Conservation (phyloP, 805 yeast genomes). For the Hanseniaspora vineae region DNA sequence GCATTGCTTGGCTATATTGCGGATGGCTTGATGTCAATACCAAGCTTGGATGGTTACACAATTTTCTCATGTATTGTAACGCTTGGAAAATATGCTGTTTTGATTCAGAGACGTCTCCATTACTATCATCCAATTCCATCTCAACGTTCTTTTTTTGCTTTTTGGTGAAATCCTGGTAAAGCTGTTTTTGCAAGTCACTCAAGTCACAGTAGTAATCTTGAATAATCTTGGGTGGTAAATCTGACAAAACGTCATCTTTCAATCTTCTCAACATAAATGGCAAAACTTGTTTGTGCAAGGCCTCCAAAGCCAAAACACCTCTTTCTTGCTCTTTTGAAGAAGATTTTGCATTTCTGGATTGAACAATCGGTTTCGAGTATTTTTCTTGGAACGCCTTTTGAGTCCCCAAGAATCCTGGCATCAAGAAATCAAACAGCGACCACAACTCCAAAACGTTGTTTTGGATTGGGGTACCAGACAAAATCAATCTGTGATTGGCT, state of each 20-base stretch:
- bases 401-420: constrained; percentile 97
- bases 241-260: constrained; percentile 91
- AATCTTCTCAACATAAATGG: constrained; percentile 94
- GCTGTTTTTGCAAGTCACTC: constrained; percentile 75
- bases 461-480: constrained; percentile 97
- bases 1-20: constrained; percentile 53
- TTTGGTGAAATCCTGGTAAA: constrained; percentile 80
- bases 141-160: constrained; percentile 67
- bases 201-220: constrained; percentile 97
- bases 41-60: constrained; percentile 92
- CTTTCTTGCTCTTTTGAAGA: constrained; percentile 91
- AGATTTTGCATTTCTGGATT: constrained; percentile 78
- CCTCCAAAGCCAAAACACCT: constrained; percentile 91
- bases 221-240: constrained; percentile 94
- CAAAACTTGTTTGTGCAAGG: constrained; percentile 88
- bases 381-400: constrained; percentile 89
- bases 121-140: constrained; percentile 39
- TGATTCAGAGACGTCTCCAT: constrained; percentile 30
- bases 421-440: constrained; percentile 93
- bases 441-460: constrained; percentile 92
- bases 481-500: constrained; percentile 80
- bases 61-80: constrained; percentile 88
- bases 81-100: constrained; percentile 96
- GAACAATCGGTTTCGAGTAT: constrained; percentile 96
- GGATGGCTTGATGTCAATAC: constrained; percentile 80